phyloP scores from a whole-genome alignment of 257 asterid genomes.

The Verbascum thapsus region DNA sequence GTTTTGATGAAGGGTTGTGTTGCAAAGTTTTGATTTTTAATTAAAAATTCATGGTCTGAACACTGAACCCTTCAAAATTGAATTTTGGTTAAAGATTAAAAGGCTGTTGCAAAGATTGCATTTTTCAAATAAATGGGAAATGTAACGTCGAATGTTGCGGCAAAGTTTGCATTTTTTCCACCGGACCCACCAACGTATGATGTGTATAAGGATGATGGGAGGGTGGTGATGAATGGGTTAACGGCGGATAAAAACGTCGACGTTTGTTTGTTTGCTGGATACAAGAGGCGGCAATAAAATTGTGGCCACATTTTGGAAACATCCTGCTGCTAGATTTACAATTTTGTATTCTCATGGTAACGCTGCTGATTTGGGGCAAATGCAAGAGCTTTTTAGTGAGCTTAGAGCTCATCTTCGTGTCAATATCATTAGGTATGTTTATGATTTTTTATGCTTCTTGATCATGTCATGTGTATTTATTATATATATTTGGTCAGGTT shows the following conservation, averaged over 20 bases:
- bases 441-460: constrained; percentile 19
- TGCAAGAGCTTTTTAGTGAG: constrained; percentile 92
- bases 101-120: no score
- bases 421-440: constrained; percentile 97
- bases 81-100: constrained; percentile 26
- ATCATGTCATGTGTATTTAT: constrained; percentile 13
- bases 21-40: constrained; percentile 3
- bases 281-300: constrained; percentile 80
- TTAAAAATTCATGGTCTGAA: no score
- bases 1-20: constrained; percentile 28
- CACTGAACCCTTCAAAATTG: no score
- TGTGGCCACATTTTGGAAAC: constrained; percentile 95
- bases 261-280: constrained; percentile 78
- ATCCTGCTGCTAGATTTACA: constrained; percentile 80
- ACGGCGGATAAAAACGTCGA: constrained; percentile 85
- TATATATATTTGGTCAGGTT: neutral
- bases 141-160: constrained; percentile 93
- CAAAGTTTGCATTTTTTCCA: constrained; percentile 96
- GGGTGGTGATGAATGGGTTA: constrained; percentile 72
- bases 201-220: constrained; percentile 69
- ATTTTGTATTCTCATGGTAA: constrained; percentile 95
- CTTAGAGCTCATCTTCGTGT: constrained; percentile 99
- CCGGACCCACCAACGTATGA: constrained; percentile 99
- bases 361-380: constrained; percentile 99
- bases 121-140: constrained; percentile 75